Conservation (phyloP, 768 basidiomycete genomes). For the Calocera viscosa region DNA sequence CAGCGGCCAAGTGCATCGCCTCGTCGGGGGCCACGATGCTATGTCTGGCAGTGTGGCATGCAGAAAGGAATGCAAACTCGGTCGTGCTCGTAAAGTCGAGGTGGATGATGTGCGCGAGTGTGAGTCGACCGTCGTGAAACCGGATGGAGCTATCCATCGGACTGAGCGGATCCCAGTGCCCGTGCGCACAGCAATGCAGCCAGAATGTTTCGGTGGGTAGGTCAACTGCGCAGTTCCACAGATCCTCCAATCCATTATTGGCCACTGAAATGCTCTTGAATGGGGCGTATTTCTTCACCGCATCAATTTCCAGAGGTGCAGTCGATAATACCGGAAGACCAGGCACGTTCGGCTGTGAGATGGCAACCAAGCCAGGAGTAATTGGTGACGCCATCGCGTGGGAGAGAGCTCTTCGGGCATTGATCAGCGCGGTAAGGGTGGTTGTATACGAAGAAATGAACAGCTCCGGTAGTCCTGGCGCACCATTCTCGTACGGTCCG, state of each 20-base stretch:
- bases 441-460: neutral
- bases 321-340: neutral
- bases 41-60: neutral
- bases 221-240: neutral
- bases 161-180: neutral
- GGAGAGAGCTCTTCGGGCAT: neutral
- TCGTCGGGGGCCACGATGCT: neutral
- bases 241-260: neutral
- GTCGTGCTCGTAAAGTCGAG: neutral
- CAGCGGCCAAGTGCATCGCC: conserved; percentile 6
- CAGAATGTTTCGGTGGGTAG: conserved; percentile 7
- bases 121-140: conserved; percentile 4
- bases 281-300: neutral
- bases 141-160: conserved; percentile 10
- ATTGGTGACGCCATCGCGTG: neutral
- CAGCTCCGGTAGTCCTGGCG: neutral
- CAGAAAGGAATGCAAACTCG: neutral
- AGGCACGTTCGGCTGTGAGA: neutral
- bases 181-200: conserved; percentile 11
- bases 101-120: neutral
- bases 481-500: neutral
- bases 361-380: neutral
- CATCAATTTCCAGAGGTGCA: neutral
- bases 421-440: neutral
- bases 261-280: neutral